phyloP scores from a whole-genome alignment of 2,329 filamentous ascomycete species.

The Aureobasidium sp. region DNA sequence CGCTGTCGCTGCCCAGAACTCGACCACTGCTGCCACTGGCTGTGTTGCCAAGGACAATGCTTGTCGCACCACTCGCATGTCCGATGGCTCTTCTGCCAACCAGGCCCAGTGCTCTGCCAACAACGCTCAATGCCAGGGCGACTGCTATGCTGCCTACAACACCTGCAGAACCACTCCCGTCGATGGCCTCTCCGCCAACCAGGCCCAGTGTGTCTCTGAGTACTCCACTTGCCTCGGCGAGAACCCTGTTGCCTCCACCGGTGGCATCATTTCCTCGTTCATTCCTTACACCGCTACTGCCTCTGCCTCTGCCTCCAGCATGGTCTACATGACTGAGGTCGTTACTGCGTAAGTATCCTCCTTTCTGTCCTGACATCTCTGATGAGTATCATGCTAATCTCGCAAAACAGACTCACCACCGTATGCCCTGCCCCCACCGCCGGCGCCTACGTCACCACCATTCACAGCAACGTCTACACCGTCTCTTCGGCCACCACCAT shows the following conservation, averaged over 20 bases:
- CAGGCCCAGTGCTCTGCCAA: conserved; percentile 4
- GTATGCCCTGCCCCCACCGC: conserved; percentile 62
- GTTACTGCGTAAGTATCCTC: conserved; percentile 42
- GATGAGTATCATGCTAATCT: conserved; percentile 28
- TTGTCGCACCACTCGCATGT: not conserved
- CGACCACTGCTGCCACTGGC: conserved; percentile 2
- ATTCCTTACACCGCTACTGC: not conserved
- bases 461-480: conserved; percentile 60
- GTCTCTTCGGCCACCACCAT: conserved; percentile 41
- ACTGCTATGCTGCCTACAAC: conserved; percentile 7
- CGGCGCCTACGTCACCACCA: conserved; percentile 38
- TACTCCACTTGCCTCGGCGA: conserved; percentile 10
- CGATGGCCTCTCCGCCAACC: conserved; percentile 12
- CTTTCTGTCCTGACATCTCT: too few species aligned
- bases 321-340: conserved; percentile 7
- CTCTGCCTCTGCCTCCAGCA: not conserved
- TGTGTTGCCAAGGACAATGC: conserved; percentile 1
- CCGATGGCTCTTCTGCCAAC: not conserved
- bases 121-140: not conserved
- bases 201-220: conserved; percentile 2
- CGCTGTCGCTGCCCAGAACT: conserved; percentile 5
- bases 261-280: not conserved
- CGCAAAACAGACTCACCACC: conserved; percentile 54
- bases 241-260: not conserved
- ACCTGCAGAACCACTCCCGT: not conserved